phyloP scores from a whole-genome alignment of 139 green algal genomes.

The Desmodesmus armatus region DNA sequence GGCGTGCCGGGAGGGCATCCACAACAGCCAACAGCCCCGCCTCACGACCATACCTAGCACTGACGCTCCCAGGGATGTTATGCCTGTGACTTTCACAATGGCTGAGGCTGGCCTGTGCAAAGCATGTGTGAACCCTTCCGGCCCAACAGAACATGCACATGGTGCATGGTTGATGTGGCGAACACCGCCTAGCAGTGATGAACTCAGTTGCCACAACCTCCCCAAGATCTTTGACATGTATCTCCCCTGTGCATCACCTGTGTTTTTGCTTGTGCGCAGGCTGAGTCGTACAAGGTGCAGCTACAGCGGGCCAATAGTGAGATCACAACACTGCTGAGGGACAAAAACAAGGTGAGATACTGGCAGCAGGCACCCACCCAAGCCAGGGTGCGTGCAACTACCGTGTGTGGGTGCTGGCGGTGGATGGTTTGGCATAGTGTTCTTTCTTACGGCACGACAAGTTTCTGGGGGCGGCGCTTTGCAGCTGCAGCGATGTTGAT shows the following conservation, averaged over 20 bases:
- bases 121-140: background rate
- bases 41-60: background rate
- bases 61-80: too few relatives aligned
- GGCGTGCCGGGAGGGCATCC: too few relatives aligned
- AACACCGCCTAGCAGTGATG: background rate
- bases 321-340: constrained; percentile 27
- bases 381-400: too few relatives aligned
- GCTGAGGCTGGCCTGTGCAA: background rate
- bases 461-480: too few relatives aligned
- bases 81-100: background rate
- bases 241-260: background rate
- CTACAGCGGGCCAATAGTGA: constrained; percentile 31
- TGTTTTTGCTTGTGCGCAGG: background rate
- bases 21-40: too few relatives aligned
- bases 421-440: too few relatives aligned
- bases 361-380: too few relatives aligned
- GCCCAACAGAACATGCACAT: background rate
- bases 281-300: constrained; percentile 12
- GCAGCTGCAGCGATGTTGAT: too few relatives aligned
- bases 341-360: constrained; percentile 38
- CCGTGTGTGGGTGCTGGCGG: too few relatives aligned
- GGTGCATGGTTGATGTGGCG: background rate
- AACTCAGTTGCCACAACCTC: too few relatives aligned
- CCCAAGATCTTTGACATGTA: too few relatives aligned
- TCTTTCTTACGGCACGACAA: too few relatives aligned